phyloP scores from a whole-genome alignment of 2,329 filamentous ascomycete genomes.

The Fusarium camptoceras region DNA sequence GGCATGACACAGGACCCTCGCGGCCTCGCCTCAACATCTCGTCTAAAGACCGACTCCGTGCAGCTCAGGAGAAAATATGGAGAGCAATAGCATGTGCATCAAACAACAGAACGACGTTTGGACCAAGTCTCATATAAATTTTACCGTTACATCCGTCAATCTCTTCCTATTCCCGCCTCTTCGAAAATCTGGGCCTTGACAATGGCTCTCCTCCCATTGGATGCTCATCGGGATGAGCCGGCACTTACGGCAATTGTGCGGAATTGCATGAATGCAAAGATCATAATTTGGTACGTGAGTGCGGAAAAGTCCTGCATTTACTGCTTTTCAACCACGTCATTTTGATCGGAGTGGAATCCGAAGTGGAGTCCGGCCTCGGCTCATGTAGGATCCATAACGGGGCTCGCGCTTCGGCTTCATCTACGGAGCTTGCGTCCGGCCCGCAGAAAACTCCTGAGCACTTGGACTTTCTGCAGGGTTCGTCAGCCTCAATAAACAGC shows the following conservation, averaged over 20 bases:
- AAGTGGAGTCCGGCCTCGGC: conserved; percentile 9
- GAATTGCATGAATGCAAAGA: neutral
- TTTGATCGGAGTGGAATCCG: neutral
- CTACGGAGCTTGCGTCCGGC: conserved; percentile 1
- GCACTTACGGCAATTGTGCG: neutral
- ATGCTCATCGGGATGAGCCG: neutral
- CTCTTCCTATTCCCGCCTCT: neutral
- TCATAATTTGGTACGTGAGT: neutral
- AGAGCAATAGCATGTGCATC: neutral
- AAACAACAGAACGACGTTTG: conserved; percentile 3
- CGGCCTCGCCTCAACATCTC: neutral
- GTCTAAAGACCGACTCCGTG: neutral
- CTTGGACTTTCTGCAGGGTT: neutral
- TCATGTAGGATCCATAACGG: neutral
- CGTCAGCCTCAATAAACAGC: neutral
- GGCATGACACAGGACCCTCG: neutral
- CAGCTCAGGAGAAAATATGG: neutral
- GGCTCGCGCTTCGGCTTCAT: conserved; percentile 8
- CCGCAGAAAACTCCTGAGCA: neutral
- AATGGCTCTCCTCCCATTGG: neutral
- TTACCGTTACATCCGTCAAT: conserved; percentile 5
- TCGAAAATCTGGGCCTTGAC: neutral
- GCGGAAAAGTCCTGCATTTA: neutral
- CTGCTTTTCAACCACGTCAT: neutral
- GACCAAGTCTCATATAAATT: neutral